Percentiles rank a stretch among this genome's conserved stretches.
phyloP scores from a whole-genome alignment of 2,329 filamentous ascomycete species.

The Scedosporium boydii region DNA sequence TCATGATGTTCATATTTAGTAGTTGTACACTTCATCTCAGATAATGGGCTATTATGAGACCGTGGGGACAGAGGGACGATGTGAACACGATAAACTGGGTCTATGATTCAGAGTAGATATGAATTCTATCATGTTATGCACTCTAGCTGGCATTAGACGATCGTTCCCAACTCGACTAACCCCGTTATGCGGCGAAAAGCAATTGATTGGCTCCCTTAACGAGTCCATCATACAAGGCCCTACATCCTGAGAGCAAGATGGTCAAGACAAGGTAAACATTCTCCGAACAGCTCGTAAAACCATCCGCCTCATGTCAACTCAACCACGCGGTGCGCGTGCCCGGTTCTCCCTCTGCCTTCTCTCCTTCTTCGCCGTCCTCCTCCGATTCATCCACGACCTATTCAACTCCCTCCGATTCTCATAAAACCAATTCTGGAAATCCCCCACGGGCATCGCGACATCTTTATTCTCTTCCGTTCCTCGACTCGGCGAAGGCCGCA shows the following conservation, averaged over 20 bases:
- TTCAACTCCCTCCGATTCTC: slow-evolving; percentile 56
- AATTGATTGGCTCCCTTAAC: no score
- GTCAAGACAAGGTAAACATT: background rate
- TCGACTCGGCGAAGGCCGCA: background rate
- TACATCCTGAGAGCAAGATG: background rate
- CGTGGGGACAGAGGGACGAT: no score
- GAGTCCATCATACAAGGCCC: no score
- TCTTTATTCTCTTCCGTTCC: slow-evolving; percentile 13
- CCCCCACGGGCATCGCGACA: slow-evolving; percentile 22
- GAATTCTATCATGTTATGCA: no score
- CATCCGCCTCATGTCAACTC: background rate
- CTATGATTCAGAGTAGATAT: no score
- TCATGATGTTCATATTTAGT: no score
- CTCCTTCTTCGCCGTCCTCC: slow-evolving; percentile 55
- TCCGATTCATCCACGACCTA: slow-evolving; percentile 54
- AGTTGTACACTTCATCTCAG: no score
- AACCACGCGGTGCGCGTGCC: slow-evolving; percentile 28
- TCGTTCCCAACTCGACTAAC: no score
- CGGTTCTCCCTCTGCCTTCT: slow-evolving; percentile 58
- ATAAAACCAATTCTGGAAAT: slow-evolving; percentile 62
- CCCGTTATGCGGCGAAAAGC: no score
- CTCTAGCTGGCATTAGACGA: no score
- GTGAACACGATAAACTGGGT: no score
- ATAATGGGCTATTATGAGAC: no score
- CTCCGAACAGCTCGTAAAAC: background rate